Base-by-base conservation (phyloP, 768 basidiomycete genomes). In the Gyrodon lividus region DNA sequence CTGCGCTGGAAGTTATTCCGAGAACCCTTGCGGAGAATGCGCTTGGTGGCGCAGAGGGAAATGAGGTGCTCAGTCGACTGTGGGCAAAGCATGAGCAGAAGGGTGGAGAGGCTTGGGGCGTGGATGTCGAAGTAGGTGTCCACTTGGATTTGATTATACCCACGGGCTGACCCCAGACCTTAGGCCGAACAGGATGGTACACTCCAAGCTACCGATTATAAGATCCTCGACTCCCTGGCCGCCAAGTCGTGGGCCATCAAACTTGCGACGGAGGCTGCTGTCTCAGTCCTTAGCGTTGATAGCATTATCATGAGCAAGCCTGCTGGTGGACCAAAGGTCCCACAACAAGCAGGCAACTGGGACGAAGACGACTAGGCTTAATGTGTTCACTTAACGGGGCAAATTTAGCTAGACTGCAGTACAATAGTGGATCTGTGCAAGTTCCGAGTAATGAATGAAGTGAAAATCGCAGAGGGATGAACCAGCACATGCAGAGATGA, bases 281-380 rank as follows among this genome's bases (percentile, higher is more conserved):
- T 89, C 35, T 86, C 91, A 0, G 90, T 97, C 26, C 81, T 99
- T 48, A 89, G 87, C 55, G 97, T 99, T 6, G 97, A 99, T 72
- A 92, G 90, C 64, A 98, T 98, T 67, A 97, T 98, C 74, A 93
- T 95, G 83, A 91, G 89, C 73, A 92, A 92, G 65, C 88, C 89
- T n/a, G 89, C 90, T 0, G 89, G 90, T 26, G 89, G 90, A 43
- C 90, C 89, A 43, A 92, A 91, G 67, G 75, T 92, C 43, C 90
- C 90, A 47, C 89, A 93, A 63, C 91, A 92, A 67, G 77, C 86
- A 34, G 84, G 89, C 6, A 89, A 90, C 66, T 92, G 90, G 90
- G 91, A 92, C 58, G 86, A 86, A 22, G 89, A 67, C 28, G 65
- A 92, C 67, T 74, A 70, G 60, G 50, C 43, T 53, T 61, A 56